A percentile compares a stretch with the other conserved stretches of the same genome.
Conservation (phyloP, 2,329 filamentous ascomycete species). For the Huntiella savannae region DNA sequence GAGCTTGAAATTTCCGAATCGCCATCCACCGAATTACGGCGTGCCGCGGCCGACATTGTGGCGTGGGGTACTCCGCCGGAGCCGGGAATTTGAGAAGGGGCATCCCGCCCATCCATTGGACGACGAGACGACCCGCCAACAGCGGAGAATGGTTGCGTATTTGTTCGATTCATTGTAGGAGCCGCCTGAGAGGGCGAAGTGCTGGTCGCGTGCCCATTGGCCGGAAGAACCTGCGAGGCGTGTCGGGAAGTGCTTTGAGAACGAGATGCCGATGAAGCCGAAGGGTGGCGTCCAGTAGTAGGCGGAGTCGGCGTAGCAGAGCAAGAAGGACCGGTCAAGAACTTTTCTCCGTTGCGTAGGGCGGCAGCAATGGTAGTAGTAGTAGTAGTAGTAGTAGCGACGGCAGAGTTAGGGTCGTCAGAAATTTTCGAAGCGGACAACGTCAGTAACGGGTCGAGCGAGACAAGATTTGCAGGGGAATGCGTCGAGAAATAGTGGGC, state of each 20-base stretch:
- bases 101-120: no score
- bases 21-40: constrained; percentile 26
- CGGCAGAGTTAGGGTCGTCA: background rate
- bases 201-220: constrained; percentile 11
- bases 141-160: constrained; percentile 19
- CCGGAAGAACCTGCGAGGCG: background rate
- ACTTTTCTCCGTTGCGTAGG: background rate
- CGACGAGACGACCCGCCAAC: constrained; percentile 15
- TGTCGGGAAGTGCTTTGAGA: background rate
- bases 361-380: background rate
- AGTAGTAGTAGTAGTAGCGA: background rate
- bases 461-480: constrained; percentile 17
- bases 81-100: background rate
- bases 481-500: constrained; percentile 43
- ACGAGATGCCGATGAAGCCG: constrained; percentile 1
- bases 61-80: background rate
- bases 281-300: background rate
- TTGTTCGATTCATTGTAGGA: constrained; percentile 15
- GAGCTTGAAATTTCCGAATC: constrained; percentile 30
- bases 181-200: constrained; percentile 10
- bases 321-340: background rate
- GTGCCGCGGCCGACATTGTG: constrained; percentile 3
- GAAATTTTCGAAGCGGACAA: background rate
- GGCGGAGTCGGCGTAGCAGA: background rate
- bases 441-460: no score